These are phyloP conservation scores for Macrolepiota albuminosa DNA, from an alignment of 768 basidiomycete species.

Conservation along the genomic window DNA sequence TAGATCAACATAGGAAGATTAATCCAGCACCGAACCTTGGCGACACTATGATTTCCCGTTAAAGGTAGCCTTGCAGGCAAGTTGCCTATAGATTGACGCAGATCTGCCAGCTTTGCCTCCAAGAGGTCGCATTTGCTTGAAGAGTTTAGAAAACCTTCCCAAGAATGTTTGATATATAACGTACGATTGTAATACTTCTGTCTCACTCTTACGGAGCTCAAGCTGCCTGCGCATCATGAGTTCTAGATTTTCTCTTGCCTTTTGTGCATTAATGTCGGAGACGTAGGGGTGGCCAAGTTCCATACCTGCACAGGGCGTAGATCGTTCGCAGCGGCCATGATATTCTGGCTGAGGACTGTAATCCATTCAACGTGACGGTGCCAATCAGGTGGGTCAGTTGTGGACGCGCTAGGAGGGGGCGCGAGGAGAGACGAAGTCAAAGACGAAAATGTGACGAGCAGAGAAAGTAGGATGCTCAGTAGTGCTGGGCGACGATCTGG, in stretches of 20 bases:
- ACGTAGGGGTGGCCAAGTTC: background rate
- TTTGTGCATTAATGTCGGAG: background rate
- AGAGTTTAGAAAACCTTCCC: background rate
- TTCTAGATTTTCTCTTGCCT: constrained; percentile 82
- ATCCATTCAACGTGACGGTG: constrained; percentile 78
- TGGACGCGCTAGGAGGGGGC: constrained; percentile 51
- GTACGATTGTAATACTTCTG: constrained; percentile 62
- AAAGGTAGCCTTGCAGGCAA: background rate
- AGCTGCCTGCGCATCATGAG: constrained; percentile 78
- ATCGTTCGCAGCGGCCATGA: constrained; percentile 89
- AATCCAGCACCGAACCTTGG: background rate
- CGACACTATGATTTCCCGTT: background rate
- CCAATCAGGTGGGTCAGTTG: constrained; percentile 61
- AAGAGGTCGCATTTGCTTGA: constrained; percentile 68
- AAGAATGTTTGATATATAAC: constrained; percentile 17
- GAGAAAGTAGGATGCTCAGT: constrained; percentile 64
- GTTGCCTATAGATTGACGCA: constrained; percentile 35
- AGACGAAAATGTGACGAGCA: constrained; percentile 75
- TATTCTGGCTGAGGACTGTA: constrained; percentile 72
- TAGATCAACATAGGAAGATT: background rate
- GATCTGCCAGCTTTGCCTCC: constrained; percentile 55
- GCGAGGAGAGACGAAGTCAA: constrained; percentile 65
- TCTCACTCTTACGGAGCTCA: constrained; percentile 69
- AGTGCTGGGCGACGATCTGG: constrained; percentile 77
- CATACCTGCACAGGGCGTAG: constrained; percentile 80